Base-by-base conservation (phyloP, 2,329 filamentous ascomycete species). In the Xylariaceae sp. region DNA sequence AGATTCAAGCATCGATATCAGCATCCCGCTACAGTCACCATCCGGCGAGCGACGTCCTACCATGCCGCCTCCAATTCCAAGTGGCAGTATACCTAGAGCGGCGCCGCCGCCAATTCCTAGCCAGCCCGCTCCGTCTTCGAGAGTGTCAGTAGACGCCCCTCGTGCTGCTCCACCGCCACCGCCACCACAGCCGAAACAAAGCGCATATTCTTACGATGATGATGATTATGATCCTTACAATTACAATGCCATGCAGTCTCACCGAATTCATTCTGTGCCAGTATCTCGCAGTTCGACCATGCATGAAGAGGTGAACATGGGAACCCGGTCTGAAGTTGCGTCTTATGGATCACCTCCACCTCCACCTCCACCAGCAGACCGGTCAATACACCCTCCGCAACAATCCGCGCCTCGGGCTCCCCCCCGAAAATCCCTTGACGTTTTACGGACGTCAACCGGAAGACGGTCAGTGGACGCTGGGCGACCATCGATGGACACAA, bases 1-100 rank as follows among this genome's bases (percentile, higher is more conserved):
- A 47, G 89, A 92, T 41, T 82, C 86, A 6, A 95, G 88, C 64
- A 65, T 87, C 47, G 90, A 95, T 54, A 84, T 87, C 49, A 82
- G 77, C 36, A 80, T 75, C 38, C 80, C 80, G 3, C 71, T 83
- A n/a, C 75, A 77, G 51, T 84, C 82, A 6, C 81, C 80, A 3
- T 60, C 64, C 1, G 59, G 67, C 5, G 76, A 76, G 40, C 68
- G 65, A 40, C 71, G 77, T 7, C 71, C 75, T 7, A 68, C 65
- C 15, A 51, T 72, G 19, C 75, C 77, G 38, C 84, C 85, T 41
- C 84, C 83, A 1, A 68, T 82, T 42, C 81, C 82, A 7, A 69
- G 70, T 17, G 64, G 70, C 17, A 66, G 73, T 51, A 78, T 78
- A 45, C 84, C 84, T 11, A 76, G 82, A 58, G 79, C 75, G 45